Percentiles rank a stretch among this genome's conserved stretches.
These are phyloP conservation scores for Sporothrix curviconia DNA, from an alignment of 2,329 filamentous ascomycete species.

Conservation along the genomic window DNA sequence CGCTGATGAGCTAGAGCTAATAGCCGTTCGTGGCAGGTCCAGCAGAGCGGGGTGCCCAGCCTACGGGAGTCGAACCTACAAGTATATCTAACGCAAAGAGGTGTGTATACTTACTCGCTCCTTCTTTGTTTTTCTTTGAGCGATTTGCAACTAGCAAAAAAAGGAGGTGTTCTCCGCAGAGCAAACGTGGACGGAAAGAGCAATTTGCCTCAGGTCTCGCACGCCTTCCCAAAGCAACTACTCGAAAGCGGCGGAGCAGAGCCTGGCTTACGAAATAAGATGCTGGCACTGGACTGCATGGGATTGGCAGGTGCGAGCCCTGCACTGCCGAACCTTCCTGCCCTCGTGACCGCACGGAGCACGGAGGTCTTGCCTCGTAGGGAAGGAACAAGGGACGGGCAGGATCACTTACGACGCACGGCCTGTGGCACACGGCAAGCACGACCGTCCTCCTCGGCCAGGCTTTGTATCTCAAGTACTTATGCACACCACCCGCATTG, in stretches of 20 bases:
- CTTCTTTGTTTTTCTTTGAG: not conserved
- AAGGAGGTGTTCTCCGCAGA: not conserved
- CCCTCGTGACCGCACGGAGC: too few species aligned
- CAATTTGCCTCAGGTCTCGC: not conserved
- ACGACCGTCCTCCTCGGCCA: not conserved
- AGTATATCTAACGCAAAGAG: too few species aligned
- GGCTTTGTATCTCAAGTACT: not conserved
- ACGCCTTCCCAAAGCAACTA: not conserved
- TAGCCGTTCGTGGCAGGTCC: not conserved
- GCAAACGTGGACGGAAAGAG: not conserved
- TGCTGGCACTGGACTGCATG: not conserved
- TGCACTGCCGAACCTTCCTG: too few species aligned
- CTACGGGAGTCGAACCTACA: too few species aligned
- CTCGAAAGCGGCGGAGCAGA: not conserved
- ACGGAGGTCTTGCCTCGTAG: not conserved
- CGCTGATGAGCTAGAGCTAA: not conserved
- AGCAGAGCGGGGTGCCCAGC: not conserved
- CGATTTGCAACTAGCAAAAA: not conserved
- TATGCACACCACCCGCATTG: too few species aligned
- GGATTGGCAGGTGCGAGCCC: too few species aligned
- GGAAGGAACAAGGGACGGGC: not conserved
- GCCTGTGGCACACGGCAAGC: constrained; percentile 4
- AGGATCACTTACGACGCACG: not conserved
- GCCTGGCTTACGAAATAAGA: not conserved
- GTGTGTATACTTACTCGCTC: too few species aligned